phyloP scores from a whole-genome alignment of 1,139 yeast genomes.

The Candida glucosophila region DNA sequence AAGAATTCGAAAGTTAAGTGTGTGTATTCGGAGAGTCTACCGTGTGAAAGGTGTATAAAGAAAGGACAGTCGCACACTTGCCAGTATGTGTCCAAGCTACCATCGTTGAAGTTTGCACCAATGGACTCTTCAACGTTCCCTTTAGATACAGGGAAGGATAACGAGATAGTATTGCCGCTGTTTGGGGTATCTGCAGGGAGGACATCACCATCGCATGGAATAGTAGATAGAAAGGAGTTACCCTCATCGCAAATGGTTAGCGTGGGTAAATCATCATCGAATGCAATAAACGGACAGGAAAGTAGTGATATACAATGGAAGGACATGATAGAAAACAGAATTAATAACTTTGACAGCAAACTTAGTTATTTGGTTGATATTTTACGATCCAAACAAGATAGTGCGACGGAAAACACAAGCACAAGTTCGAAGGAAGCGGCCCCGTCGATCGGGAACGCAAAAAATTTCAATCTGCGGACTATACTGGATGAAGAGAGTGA shows the following conservation, averaged over 20 bases:
- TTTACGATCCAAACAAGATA: slow-evolving; percentile 22
- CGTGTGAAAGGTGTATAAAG: slow-evolving; percentile 52
- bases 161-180: slow-evolving; percentile 11
- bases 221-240: neutral
- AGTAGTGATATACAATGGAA: slow-evolving; percentile 29
- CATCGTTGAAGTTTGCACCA: slow-evolving; percentile 33
- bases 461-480: neutral
- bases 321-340: slow-evolving; percentile 33
- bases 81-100: slow-evolving; percentile 48
- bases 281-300: no score
- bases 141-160: slow-evolving; percentile 2
- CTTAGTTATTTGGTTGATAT: slow-evolving; percentile 35
- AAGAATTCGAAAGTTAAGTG: slow-evolving; percentile 60
- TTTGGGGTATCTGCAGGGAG: slow-evolving; percentile 6
- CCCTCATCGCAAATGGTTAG: neutral
- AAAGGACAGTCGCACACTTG: slow-evolving; percentile 41
- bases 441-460: neutral
- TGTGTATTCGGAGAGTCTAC: slow-evolving; percentile 34
- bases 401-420: neutral
- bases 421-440: neutral
- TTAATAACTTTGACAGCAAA: slow-evolving; percentile 38
- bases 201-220: slow-evolving; percentile 1
- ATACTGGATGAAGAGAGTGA: neutral
- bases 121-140: slow-evolving; percentile 7
- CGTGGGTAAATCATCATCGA: neutral